These are phyloP conservation scores for Emmonsiellopsis sp. DNA, from an alignment of 2,329 filamentous ascomycete species.

Conservation along the genomic window DNA sequence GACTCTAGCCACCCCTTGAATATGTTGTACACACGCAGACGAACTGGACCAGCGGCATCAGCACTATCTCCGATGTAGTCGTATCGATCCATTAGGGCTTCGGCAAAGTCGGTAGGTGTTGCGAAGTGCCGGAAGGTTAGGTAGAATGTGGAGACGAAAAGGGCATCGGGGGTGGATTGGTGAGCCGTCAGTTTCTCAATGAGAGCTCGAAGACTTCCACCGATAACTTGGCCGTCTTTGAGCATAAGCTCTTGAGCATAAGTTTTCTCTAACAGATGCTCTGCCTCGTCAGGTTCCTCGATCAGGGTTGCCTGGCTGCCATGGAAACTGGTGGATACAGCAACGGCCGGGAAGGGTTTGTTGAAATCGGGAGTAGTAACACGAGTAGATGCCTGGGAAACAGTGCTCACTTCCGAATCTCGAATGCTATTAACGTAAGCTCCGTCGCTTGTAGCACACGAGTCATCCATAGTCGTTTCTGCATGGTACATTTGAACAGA, in stretches of 20 bases:
- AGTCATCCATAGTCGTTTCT: conserved; percentile 55
- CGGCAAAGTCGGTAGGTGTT: conserved; percentile 66
- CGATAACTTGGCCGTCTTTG: conserved; percentile 90
- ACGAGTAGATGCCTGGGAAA: conserved; percentile 76
- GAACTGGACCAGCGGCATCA: conserved; percentile 67
- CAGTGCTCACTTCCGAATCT: conserved; percentile 69
- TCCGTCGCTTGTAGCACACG: conserved; percentile 67
- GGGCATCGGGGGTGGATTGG: conserved; percentile 81
- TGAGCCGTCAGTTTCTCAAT: conserved; percentile 93
- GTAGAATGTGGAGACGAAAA: conserved; percentile 91
- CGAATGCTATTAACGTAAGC: conserved; percentile 65
- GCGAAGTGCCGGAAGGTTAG: conserved; percentile 93
- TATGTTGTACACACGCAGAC: conserved; percentile 86
- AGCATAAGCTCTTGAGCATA: conserved; percentile 89
- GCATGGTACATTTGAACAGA: conserved; percentile 43
- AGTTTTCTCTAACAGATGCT: conserved; percentile 79
- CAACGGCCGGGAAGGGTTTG: conserved; percentile 49
- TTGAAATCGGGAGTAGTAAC: conserved; percentile 74
- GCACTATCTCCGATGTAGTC: conserved; percentile 78
- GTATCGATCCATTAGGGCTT: conserved; percentile 80
- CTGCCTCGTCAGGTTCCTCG: conserved; percentile 73
- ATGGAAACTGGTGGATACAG: conserved; percentile 58
- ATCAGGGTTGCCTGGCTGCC: conserved; percentile 56
- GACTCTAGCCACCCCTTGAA: conserved; percentile 97
- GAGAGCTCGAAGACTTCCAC: conserved; percentile 78